Conservation (phyloP, 345 rosid genomes). For the Mangifera indica region DNA sequence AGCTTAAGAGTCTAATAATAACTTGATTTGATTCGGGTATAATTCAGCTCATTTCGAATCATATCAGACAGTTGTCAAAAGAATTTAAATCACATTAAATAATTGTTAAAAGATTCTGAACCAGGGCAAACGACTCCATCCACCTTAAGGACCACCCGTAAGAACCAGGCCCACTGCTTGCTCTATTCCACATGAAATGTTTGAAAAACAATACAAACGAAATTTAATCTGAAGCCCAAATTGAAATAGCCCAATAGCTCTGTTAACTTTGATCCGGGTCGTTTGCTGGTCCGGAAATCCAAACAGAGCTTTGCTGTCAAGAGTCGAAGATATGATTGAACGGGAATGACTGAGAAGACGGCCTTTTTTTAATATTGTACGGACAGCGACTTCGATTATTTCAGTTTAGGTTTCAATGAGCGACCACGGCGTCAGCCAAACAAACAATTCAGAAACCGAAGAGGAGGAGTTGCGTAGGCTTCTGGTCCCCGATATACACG, state of each 20-base stretch:
- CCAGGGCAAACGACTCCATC: no score
- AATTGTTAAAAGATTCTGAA: no score
- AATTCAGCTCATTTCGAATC: no score
- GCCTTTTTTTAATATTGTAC: not conserved
- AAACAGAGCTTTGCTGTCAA: not conserved
- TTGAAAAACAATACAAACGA: no score
- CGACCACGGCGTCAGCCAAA: constrained; percentile 18
- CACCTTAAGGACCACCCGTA: no score
- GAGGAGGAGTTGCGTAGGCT: constrained; percentile 56
- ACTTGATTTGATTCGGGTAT: no score
- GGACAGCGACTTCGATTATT: not conserved
- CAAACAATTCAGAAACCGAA: constrained; percentile 21
- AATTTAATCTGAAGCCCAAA: no score
- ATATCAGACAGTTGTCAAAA: no score
- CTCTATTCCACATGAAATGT: no score
- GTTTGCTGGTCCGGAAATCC: not conserved
- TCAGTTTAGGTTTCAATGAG: constrained; percentile 22
- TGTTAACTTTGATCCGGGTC: not conserved
- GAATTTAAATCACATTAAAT: no score
- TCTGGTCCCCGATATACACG: constrained; percentile 48
- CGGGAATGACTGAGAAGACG: not conserved
- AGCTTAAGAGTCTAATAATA: no score
- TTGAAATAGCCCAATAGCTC: not conserved
- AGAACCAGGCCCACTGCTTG: no score
- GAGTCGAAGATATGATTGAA: not conserved